phyloP scores from a whole-genome alignment of 495 filamentous ascomycete genomes.

The Cenococcum geophilum region DNA sequence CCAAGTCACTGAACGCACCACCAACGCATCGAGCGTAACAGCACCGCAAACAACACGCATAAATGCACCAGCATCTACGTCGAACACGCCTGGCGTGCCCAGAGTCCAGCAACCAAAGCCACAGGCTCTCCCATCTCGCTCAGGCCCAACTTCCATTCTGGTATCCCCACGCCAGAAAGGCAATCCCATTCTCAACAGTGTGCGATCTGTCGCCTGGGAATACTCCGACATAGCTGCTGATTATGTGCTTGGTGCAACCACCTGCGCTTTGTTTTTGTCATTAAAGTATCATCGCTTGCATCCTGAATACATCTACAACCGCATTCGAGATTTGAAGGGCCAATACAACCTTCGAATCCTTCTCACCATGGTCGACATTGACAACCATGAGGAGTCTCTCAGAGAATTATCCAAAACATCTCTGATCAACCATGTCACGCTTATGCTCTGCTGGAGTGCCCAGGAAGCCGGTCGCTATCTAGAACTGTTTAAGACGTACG shows the following conservation, averaged over 20 bases:
- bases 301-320: constrained; percentile 95
- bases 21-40: constrained; percentile 6
- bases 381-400: constrained; percentile 71
- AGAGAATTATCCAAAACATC: constrained; percentile 81
- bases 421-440: constrained; percentile 84
- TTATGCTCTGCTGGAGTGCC: constrained; percentile 90
- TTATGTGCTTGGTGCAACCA: constrained; percentile 80
- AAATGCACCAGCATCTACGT: constrained; percentile 26
- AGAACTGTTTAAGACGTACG: constrained; percentile 87
- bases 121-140: constrained; percentile 64
- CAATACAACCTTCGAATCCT: constrained; percentile 81
- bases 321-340: constrained; percentile 69
- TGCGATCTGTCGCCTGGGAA: constrained; percentile 87
- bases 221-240: constrained; percentile 92
- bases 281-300: constrained; percentile 97
- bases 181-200: constrained; percentile 80
- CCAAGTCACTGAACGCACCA: constrained; percentile 43
- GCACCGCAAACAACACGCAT: constrained; percentile 32
- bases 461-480: constrained; percentile 89
- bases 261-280: constrained; percentile 86
- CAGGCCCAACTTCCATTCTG: constrained; percentile 69
- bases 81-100: constrained; percentile 26
- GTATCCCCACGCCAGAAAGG: constrained; percentile 87
- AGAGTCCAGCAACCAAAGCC: constrained; percentile 83
- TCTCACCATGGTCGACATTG: constrained; percentile 87